phyloP scores from a whole-genome alignment of 345 rosid genomes.

The Euclidium syriacum region DNA sequence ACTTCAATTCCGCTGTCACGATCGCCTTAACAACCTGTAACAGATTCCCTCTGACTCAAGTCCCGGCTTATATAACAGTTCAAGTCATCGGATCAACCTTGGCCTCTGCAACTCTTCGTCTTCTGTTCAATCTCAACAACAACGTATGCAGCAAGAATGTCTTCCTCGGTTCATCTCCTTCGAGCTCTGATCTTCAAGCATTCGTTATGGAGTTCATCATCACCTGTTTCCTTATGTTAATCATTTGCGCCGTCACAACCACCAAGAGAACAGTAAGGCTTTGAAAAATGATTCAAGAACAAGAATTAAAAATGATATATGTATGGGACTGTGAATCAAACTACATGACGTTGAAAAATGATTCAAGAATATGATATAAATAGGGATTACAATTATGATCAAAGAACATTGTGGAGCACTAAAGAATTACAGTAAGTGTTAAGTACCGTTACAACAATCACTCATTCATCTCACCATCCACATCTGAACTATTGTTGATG shows the following conservation, averaged over 20 bases:
- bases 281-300: conserved; percentile 64
- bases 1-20: conserved; percentile 51
- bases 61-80: conserved; percentile 61
- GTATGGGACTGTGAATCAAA: too few relatives aligned
- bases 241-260: conserved; percentile 73
- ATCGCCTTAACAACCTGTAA: conserved; percentile 31
- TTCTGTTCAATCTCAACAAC: conserved; percentile 42
- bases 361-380: neutral
- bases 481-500: conserved; percentile 12
- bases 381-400: too few relatives aligned
- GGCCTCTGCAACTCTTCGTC: conserved; percentile 70
- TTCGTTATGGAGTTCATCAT: conserved; percentile 77
- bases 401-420: too few relatives aligned
- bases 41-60: conserved; percentile 45
- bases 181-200: conserved; percentile 63
- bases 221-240: conserved; percentile 86
- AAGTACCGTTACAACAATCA: neutral
- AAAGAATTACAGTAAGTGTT: too few relatives aligned
- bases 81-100: conserved; percentile 74
- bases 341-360: neutral
- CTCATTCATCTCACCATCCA: neutral
- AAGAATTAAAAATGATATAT: neutral
- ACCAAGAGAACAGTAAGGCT: conserved; percentile 79
- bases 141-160: conserved; percentile 45
- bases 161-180: conserved; percentile 66